Evolutionary conservation across 257 asterid species (phyloP).

Genomic region (Solanum infundibuliforme): DNA sequence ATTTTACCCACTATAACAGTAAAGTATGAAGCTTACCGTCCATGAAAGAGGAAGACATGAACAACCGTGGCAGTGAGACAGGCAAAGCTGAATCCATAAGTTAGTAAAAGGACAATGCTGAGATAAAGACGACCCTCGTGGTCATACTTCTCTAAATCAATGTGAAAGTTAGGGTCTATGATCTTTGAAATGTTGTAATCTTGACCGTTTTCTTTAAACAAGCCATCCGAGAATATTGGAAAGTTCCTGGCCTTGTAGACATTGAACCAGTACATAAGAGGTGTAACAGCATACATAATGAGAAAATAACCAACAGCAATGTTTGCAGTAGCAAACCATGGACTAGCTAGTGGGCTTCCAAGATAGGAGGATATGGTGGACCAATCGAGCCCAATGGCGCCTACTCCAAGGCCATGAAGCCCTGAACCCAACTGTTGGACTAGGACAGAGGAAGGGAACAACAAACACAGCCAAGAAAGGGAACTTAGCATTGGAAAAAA

Average conservation of each 20-base stretch:
- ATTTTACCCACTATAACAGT: background rate
- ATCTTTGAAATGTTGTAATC: constrained; percentile 68
- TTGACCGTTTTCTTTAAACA: constrained; percentile 63
- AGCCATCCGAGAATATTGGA: constrained; percentile 80
- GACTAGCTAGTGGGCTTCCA: constrained; percentile 97
- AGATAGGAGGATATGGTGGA: constrained; percentile 83
- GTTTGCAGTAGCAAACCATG: constrained; percentile 96
- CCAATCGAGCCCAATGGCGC: constrained; percentile 95
- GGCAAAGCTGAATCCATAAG: constrained; percentile 83
- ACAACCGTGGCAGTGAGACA: constrained; percentile 87
- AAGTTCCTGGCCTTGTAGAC: constrained; percentile 71
- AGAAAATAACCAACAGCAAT: constrained; percentile 74
- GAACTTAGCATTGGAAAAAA: constrained; percentile 77
- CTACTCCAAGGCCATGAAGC: constrained; percentile 82
- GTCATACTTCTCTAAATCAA: constrained; percentile 71
- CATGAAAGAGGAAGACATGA: constrained; percentile 85
- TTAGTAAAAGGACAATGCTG: constrained; percentile 72
- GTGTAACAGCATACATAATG: constrained; percentile 58
- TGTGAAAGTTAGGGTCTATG: constrained; percentile 64
- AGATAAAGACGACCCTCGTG: constrained; percentile 75
- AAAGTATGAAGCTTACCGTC: constrained; percentile 39
- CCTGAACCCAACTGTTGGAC: constrained; percentile 96
- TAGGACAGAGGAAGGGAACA: constrained; percentile 56
- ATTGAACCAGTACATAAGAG: constrained; percentile 59
- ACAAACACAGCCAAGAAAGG: constrained; percentile 90